Evolutionary conservation across 352 stramenopile species (phyloP).

Genomic region (Phytophthora hibernalis): DNA sequence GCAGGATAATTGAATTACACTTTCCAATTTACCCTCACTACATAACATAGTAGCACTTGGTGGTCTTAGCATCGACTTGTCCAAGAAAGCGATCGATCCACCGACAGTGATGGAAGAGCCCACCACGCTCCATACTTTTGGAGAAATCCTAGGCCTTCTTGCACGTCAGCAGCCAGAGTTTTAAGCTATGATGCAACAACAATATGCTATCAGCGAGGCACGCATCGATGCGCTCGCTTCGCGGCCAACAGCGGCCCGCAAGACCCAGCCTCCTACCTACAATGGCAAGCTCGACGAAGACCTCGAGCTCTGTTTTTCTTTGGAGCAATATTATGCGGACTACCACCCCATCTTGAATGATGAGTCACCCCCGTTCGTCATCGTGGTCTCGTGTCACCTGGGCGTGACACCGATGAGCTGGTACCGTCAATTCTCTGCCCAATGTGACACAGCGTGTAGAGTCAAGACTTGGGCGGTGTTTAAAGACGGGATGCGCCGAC

Average conservation of each 20-base stretch:
- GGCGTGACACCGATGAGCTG: background rate
- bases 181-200: background rate
- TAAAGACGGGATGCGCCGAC: too few relatives aligned
- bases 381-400: background rate
- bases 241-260: background rate
- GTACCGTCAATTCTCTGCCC: too few relatives aligned
- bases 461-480: too few relatives aligned
- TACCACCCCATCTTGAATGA: background rate
- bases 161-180: background rate
- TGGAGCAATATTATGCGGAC: constrained; percentile 1
- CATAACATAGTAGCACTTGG: too few relatives aligned
- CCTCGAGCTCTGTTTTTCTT: constrained; percentile 3
- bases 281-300: background rate
- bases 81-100: too few relatives aligned
- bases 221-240: background rate
- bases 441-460: too few relatives aligned
- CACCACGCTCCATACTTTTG: too few relatives aligned
- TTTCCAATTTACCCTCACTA: too few relatives aligned
- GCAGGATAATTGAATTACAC: too few relatives aligned
- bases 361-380: background rate
- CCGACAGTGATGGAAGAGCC: too few relatives aligned
- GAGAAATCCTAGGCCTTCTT: too few relatives aligned
- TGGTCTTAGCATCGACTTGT: too few relatives aligned
- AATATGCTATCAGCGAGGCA: background rate
- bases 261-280: background rate